These are phyloP conservation scores for Potentilla sterilis DNA, from an alignment of 306 rosid species.

Conservation along the genomic window DNA sequence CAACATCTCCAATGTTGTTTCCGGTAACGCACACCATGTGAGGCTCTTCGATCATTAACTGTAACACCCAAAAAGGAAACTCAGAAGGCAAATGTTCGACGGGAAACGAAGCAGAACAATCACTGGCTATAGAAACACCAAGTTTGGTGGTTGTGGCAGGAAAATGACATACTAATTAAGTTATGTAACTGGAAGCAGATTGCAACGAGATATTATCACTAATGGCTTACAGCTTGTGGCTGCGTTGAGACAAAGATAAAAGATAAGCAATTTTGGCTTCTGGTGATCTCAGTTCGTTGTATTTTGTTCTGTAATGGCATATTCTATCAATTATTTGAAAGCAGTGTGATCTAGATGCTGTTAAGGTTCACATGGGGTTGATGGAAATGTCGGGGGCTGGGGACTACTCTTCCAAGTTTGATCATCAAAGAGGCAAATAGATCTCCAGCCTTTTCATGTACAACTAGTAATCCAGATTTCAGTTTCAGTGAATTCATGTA, in stretches of 20 bases:
- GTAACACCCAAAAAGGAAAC: background rate
- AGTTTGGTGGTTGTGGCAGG: background rate
- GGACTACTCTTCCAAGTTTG: background rate
- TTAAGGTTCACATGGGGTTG: background rate
- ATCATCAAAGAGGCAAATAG: background rate
- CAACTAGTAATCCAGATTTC: background rate
- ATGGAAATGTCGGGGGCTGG: background rate
- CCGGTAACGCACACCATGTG: background rate
- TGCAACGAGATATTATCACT: background rate
- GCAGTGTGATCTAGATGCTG: background rate
- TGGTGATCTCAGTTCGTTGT: conserved; percentile 20
- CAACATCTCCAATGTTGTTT: background rate
- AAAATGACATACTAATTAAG: background rate
- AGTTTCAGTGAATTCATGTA: background rate
- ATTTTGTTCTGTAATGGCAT: conserved; percentile 4
- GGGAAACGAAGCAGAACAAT: background rate
- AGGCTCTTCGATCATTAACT: background rate
- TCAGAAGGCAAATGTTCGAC: background rate
- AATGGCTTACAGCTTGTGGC: conserved; percentile 13
- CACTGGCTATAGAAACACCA: background rate
- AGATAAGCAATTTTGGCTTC: background rate
- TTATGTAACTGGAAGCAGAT: background rate
- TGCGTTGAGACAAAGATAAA: conserved; percentile 4
- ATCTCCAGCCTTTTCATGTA: background rate
- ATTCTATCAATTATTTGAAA: conserved; percentile 15